Base-by-base conservation (phyloP, 2,329 filamentous ascomycete species). In the Alternaria triticina region DNA sequence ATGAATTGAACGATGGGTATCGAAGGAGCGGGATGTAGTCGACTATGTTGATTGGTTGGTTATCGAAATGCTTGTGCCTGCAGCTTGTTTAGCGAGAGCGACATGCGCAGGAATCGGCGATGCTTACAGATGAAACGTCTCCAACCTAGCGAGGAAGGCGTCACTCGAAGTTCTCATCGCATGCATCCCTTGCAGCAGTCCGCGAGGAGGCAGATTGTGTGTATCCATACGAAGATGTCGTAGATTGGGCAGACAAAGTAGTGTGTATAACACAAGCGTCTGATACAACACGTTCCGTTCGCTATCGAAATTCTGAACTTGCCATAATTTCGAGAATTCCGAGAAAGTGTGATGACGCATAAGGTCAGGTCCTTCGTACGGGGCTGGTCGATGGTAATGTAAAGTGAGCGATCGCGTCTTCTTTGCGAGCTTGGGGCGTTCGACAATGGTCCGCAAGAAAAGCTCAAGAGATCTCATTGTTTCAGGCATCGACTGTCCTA, bases 101-200 rank as follows among this genome's bases (percentile, higher is more conserved):
- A 33, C 7, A 17, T 51, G 27, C 4, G 46, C 9, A 3, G 3
- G 10, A 13, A 2, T 33, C 1, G 5, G 47, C 3, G 10, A n/a
- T 5, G 40, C 57, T 12, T 47, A 65, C 58, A 65, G 15, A 40
- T 51, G 50, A n/a, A 67, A 59, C 9, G 58, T 65, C 28, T 59
- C 59, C 55, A 58, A 56, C n/a, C 22, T 62, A 6, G 43, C 30
- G 17, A 57, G 49, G 33, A 64, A 52, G 12, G 30, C 36, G 12
- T 15, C 22, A 46, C 54, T 51, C 36, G 11, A 33, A 22, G 56
- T 57, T 22, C 47, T 51, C 30, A 61, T 44, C 23, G 54, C 52
- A 60, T 60, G 58, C 22, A 59, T 52, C 7, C 50, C 27, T 20
- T 54, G 17, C 50, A 67, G 20, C 17, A 67, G 58, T 22, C 22